Percentiles rank a stretch among this genome's conserved stretches.
Evolutionary conservation across 345 rosid species (phyloP).

Genomic region (Rhodomyrtus tomentosa): DNA sequence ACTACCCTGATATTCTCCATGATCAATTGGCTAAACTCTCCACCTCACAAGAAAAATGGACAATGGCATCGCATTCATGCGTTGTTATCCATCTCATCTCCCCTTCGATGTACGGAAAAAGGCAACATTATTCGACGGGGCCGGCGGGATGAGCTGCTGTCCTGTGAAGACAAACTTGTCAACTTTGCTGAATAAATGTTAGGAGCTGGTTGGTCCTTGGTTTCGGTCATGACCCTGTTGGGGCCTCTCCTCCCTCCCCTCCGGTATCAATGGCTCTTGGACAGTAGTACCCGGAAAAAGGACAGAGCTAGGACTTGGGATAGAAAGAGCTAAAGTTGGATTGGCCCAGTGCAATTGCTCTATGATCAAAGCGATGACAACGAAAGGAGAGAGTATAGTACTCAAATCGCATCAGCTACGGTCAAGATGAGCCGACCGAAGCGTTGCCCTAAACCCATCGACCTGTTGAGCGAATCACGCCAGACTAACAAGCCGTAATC

Average conservation of each 20-base stretch:
- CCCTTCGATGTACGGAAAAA: not conserved
- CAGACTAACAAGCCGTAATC: not conserved
- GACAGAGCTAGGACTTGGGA: not conserved
- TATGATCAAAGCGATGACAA: not conserved
- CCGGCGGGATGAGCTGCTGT: not conserved
- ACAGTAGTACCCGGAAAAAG: not conserved
- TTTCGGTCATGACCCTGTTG: not conserved
- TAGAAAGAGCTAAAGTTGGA: not conserved
- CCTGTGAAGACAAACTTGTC: not conserved
- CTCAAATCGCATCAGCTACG: not conserved
- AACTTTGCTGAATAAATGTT: not conserved
- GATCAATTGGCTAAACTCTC: not conserved
- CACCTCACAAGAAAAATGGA: not conserved
- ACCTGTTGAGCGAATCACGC: not conserved
- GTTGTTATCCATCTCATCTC: not conserved
- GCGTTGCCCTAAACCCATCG: not conserved
- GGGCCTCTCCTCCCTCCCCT: not conserved
- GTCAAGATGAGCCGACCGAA: not conserved
- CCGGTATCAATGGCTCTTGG: not conserved
- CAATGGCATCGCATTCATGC: not conserved
- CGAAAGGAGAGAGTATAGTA: not conserved
- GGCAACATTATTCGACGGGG: not conserved
- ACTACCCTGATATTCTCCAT: not conserved
- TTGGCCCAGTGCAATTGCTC: not conserved
- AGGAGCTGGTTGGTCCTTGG: not conserved